Evolutionary conservation across 2,329 filamentous ascomycete genomes (phyloP).

Genomic region (Lomentospora prolificans): DNA sequence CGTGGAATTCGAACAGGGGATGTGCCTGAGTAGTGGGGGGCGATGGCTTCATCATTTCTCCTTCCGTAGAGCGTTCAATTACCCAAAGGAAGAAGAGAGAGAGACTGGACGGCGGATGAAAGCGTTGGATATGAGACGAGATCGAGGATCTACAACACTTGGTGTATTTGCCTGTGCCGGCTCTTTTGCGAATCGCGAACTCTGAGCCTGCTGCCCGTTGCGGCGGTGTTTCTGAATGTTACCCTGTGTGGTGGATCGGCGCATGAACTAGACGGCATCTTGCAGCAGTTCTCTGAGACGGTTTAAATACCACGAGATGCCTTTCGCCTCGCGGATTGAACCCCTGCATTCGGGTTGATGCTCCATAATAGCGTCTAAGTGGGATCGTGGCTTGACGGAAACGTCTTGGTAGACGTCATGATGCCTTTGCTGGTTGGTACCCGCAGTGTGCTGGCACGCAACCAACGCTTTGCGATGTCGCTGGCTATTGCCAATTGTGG

Average conservation of each 20-base stretch:
- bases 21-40: background rate
- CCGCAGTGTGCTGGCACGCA: background rate
- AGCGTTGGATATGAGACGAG: background rate
- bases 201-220: background rate
- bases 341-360: no score
- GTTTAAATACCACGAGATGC: no score
- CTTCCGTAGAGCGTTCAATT: no score
- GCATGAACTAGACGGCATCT: background rate
- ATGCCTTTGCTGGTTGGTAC: background rate
- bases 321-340: no score
- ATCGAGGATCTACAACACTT: background rate
- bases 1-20: background rate
- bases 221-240: background rate
- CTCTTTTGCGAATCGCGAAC: background rate
- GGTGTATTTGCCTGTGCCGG: background rate
- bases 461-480: no score
- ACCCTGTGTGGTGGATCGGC: background rate
- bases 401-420: background rate
- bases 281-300: background rate
- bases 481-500: no score
- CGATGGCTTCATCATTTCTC: background rate
- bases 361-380: no score
- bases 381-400: background rate
- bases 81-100: no score
- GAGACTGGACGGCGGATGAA: background rate